Evolutionary conservation across 1,139 yeast species (phyloP).

Genomic region (Blastobotrys petasosporus): DNA sequence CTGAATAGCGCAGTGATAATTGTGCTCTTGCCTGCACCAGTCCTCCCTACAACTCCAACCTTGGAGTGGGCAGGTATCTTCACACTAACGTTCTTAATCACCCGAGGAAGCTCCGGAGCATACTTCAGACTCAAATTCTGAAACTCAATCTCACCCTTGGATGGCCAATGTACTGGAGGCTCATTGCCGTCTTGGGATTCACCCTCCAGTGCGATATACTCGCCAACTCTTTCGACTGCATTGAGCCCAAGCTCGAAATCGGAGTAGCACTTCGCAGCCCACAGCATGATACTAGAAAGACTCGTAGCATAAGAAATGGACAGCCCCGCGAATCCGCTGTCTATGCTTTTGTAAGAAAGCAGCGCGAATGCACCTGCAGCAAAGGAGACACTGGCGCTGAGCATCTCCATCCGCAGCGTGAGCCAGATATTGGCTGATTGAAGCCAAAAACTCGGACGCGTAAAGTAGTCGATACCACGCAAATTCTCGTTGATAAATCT

Average conservation of each 20-base stretch:
- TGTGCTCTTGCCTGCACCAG: slow-evolving; percentile 79
- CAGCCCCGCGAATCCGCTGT: slow-evolving; percentile 66
- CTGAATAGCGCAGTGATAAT: slow-evolving; percentile 65
- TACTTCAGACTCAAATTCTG: slow-evolving; percentile 55
- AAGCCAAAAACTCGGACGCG: slow-evolving; percentile 80
- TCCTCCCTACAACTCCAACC: slow-evolving; percentile 74
- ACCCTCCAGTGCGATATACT: slow-evolving; percentile 54
- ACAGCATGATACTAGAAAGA: slow-evolving; percentile 50
- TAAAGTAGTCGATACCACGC: slow-evolving; percentile 69
- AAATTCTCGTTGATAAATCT: slow-evolving; percentile 76
- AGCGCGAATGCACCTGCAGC: slow-evolving; percentile 75
- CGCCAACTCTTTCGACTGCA: slow-evolving; percentile 66
- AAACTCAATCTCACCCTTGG: slow-evolving; percentile 48
- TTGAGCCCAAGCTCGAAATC: slow-evolving; percentile 75
- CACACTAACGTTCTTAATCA: slow-evolving; percentile 47
- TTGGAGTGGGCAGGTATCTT: slow-evolving; percentile 55
- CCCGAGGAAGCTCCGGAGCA: slow-evolving; percentile 48
- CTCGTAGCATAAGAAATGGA: slow-evolving; percentile 64
- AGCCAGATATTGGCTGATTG: slow-evolving; percentile 97
- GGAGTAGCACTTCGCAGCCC: slow-evolving; percentile 54
- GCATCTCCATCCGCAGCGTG: slow-evolving; percentile 71
- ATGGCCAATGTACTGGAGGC: slow-evolving; percentile 34
- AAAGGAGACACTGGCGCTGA: slow-evolving; percentile 78
- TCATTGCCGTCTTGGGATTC: slow-evolving; percentile 41
- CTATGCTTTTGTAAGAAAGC: slow-evolving; percentile 50